A percentile compares a stretch with the other conserved stretches of the same genome.
phyloP scores from a whole-genome alignment of 495 filamentous ascomycete genomes.

The Aspergillus haitiensis region DNA sequence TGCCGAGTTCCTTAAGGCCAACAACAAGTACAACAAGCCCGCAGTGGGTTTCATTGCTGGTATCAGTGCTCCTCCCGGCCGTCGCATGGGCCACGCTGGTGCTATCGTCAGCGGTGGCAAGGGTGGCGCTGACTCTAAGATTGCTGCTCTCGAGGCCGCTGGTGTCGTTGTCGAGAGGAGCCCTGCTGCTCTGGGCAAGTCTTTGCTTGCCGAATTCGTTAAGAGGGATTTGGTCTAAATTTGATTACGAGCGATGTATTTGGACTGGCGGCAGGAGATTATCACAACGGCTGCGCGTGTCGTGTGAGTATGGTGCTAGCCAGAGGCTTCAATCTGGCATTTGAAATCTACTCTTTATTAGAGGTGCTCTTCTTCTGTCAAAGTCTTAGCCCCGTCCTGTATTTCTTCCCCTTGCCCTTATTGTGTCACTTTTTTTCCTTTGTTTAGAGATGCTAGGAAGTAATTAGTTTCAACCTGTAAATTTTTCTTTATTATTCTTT shows the following conservation, averaged over 20 bases:
- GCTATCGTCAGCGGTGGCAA: conserved; percentile 97
- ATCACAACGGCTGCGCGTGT: conserved; percentile 4
- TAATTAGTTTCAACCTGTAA: conserved; percentile 31
- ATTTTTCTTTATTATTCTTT: conserved; percentile 15
- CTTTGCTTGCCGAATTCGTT: conserved; percentile 91
- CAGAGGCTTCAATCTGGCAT: conserved; percentile 5
- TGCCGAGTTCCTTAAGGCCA: conserved; percentile 86
- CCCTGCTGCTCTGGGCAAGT: conserved; percentile 87
- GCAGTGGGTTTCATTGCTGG: conserved; percentile 98
- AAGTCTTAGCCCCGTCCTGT: conserved; percentile 24
- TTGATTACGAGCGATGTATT: conserved; percentile 6
- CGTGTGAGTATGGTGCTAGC: conserved; percentile 1
- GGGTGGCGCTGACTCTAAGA: conserved; percentile 97
- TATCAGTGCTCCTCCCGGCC: conserved; percentile 92
- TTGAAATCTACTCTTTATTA: conserved; percentile 19
- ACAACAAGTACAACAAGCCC: conserved; percentile 92
- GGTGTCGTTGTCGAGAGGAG: conserved; percentile 96
- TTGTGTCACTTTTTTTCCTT: conserved; percentile 21
- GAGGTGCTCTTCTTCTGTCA: conserved; percentile 13
- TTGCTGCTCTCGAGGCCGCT: conserved; percentile 85
- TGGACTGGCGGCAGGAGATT: conserved; percentile 7
- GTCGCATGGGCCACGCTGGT: conserved; percentile 97
- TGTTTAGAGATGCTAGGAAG: conserved; percentile 33
- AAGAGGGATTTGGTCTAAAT: conserved; percentile 88
- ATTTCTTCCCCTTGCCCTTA: conserved; percentile 21